Evolutionary conservation across 1,284 basidiomycete species (phyloP).

Genomic region (Leccinum pseudoinsigne): DNA sequence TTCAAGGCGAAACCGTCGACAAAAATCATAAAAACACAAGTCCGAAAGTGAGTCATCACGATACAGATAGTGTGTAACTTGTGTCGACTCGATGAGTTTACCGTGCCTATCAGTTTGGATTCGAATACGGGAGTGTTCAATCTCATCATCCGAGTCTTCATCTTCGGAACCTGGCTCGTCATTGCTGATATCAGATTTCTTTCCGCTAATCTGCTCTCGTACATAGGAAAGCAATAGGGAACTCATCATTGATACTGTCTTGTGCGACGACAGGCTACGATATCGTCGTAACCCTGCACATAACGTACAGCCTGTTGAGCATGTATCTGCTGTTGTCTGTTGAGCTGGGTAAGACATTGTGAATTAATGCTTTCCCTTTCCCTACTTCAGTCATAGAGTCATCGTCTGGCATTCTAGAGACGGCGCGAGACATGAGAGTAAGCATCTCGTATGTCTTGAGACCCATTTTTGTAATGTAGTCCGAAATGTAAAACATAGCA

Average conservation of each 20-base stretch:
- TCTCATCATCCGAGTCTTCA: neutral
- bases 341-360: constrained; percentile 16
- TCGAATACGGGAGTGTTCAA: neutral
- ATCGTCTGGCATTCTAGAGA: neutral
- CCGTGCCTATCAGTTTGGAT: neutral
- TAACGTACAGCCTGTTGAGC: constrained; percentile 1
- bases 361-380: constrained; percentile 5
- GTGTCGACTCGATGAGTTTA: neutral
- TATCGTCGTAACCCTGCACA: constrained; percentile 11
- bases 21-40: neutral
- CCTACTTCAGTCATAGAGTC: neutral
- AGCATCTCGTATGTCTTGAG: constrained; percentile 14
- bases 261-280: constrained; percentile 7
- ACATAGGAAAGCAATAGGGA: neutral
- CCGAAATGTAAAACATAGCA: constrained; percentile 19
- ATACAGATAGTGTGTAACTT: neutral
- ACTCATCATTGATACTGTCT: constrained; percentile 2
- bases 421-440: constrained; percentile 7
- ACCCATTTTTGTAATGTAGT: constrained; percentile 20
- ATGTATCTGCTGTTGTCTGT: neutral
- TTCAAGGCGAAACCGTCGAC: neutral
- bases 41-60: neutral
- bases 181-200: too few species aligned
- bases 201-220: neutral
- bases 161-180: too few species aligned